Evolutionary conservation across 2,329 filamentous ascomycete genomes (phyloP).

Genomic region (Hypoxylon sp.): DNA sequence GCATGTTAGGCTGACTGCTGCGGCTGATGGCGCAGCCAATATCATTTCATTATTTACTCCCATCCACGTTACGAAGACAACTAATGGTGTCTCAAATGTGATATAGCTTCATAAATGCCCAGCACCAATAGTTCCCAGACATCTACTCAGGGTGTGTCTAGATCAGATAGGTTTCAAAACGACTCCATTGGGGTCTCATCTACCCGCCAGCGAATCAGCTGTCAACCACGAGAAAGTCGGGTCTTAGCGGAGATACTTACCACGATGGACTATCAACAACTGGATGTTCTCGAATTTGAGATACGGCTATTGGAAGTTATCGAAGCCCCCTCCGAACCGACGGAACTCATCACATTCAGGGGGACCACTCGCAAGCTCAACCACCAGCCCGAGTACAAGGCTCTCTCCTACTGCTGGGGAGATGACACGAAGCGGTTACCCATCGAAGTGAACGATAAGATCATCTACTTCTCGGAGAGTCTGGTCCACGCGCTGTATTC

Average conservation of each 20-base stretch:
- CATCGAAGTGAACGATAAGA: slow-evolving; percentile 11
- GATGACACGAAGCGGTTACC: not conserved
- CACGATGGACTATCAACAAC: slow-evolving; percentile 17
- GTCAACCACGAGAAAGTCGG: too few species aligned
- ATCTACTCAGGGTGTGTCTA: not conserved
- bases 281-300: slow-evolving; percentile 15
- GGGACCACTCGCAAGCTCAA: slow-evolving; percentile 9
- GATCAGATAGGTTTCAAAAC: too few species aligned
- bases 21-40: too few species aligned
- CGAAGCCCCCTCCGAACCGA: slow-evolving; percentile 8
- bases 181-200: too few species aligned
- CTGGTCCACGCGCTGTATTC: slow-evolving; percentile 7
- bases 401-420: slow-evolving; percentile 3
- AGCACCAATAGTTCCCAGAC: not conserved
- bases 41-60: too few species aligned
- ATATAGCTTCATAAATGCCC: too few species aligned
- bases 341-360: slow-evolving; percentile 4
- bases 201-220: not conserved
- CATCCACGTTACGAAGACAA: too few species aligned
- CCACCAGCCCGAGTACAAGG: slow-evolving; percentile 12
- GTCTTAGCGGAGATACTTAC: not conserved
- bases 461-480: slow-evolving; percentile 10
- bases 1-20: too few species aligned
- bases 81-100: too few species aligned
- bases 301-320: slow-evolving; percentile 19